A percentile compares a stretch with the other conserved stretches of the same genome.
Conservation (phyloP, 768 basidiomycete species). For the Boletellus emodensis region DNA sequence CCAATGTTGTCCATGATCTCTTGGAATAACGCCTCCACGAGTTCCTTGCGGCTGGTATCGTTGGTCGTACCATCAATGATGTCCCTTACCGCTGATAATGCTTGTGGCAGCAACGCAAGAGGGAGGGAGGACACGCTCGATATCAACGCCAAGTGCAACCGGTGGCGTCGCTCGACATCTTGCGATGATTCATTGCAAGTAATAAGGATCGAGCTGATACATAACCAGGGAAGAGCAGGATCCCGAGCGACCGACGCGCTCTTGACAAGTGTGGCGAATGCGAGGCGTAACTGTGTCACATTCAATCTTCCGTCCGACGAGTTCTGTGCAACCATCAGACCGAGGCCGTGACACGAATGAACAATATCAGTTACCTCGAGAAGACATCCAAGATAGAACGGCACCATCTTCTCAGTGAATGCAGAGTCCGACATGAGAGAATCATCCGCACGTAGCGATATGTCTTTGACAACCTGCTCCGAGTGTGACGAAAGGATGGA, state of each 20-base stretch:
- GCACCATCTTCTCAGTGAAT: conserved; percentile 57
- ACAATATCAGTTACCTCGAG: conserved; percentile 50
- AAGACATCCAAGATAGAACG: conserved; percentile 69
- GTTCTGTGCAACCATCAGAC: conserved; percentile 42
- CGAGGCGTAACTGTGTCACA: conserved; percentile 63
- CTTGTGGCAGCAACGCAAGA: conserved; percentile 48
- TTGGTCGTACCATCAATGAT: conserved; percentile 30
- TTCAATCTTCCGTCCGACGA: conserved; percentile 58
- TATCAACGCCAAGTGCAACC: conserved; percentile 61
- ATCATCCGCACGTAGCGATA: conserved; percentile 5
- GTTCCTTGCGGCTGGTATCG: conserved; percentile 35
- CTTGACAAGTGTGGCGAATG: conserved; percentile 67
- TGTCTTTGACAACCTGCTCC: conserved; percentile 28
- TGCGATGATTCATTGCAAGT: conserved; percentile 34
- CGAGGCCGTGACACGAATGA: neutral
- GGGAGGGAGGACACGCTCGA: conserved; percentile 64
- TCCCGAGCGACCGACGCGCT: conserved; percentile 47
- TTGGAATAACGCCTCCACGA: conserved; percentile 55
- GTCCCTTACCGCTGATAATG: conserved; percentile 47
- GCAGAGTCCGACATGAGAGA: conserved; percentile 21
- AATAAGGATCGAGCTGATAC: conserved; percentile 53
- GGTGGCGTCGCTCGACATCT: conserved; percentile 37
- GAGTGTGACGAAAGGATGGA: conserved; percentile 66
- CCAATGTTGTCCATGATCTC: conserved; percentile 64
- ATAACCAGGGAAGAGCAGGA: conserved; percentile 61